Conservation (phyloP, 805 yeast species). For the Saccharomycopsis fibuligera region DNA sequence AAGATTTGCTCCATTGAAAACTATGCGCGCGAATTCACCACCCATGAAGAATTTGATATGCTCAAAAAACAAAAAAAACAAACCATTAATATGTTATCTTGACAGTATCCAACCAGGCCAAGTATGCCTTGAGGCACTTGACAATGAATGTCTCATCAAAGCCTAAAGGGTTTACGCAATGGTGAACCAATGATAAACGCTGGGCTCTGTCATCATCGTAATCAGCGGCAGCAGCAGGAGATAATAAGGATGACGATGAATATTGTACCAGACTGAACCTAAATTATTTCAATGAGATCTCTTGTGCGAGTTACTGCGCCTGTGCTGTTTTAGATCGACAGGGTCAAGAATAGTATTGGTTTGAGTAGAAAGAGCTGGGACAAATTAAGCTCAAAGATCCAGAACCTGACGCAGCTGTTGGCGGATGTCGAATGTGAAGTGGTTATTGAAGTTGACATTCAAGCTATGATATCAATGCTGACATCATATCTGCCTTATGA, state of each 20-base stretch:
- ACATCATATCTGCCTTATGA: too few species aligned
- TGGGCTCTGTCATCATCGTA: background rate
- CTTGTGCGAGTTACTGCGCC: conserved; percentile 7
- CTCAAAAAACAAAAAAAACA: conserved; percentile 1
- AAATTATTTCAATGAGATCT: conserved; percentile 10
- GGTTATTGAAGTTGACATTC: too few species aligned
- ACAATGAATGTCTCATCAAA: conserved; percentile 3
- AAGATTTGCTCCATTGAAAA: conserved; percentile 5
- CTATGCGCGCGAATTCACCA: background rate
- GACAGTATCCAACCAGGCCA: conserved; percentile 9
- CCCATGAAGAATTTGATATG: background rate
- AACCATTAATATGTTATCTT: too few species aligned
- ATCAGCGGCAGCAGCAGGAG: background rate
- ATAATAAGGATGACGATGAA: background rate
- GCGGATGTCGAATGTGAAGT: too few species aligned
- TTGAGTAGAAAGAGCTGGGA: conserved; percentile 11
- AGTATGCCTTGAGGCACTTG: background rate
- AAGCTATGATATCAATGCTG: too few species aligned
- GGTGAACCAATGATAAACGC: too few species aligned
- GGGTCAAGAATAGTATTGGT: background rate
- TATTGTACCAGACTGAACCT: conserved; percentile 5
- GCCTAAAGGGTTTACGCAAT: too few species aligned
- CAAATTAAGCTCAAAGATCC: conserved; percentile 8
- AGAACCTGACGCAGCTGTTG: too few species aligned
- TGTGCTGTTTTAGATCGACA: conserved; percentile 5